Evolutionary conservation across 768 basidiomycete species (phyloP).

Genomic region (Pleurotus eryngii): DNA sequence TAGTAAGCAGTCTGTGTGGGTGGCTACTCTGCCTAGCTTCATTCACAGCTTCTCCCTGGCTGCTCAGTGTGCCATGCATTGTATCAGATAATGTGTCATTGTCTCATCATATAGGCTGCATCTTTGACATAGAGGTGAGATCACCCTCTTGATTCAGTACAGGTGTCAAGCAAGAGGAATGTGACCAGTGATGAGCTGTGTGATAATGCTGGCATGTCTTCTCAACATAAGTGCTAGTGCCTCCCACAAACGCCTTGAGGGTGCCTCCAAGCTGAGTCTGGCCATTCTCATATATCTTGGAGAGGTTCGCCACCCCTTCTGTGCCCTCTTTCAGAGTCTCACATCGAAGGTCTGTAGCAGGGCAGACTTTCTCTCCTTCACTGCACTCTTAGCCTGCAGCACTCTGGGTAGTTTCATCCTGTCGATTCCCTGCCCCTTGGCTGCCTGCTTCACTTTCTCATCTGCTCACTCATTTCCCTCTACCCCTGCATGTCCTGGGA

Average conservation of each 20-base stretch:
- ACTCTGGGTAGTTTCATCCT: neutral
- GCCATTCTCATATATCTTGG: neutral
- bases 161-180: slow-evolving; percentile 5
- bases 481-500: slow-evolving; percentile 21
- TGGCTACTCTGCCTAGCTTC: neutral
- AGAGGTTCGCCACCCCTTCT: slow-evolving; percentile 1
- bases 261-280: neutral
- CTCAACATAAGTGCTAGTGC: neutral
- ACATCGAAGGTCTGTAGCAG: neutral
- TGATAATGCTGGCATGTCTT: slow-evolving; percentile 1
- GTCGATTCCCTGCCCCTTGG: neutral
- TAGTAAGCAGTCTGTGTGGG: neutral
- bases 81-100: slow-evolving; percentile 4
- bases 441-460: slow-evolving; percentile 18
- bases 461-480: slow-evolving; percentile 24
- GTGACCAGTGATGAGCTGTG: slow-evolving; percentile 8
- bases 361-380: slow-evolving; percentile 1
- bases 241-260: neutral
- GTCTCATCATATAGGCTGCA: slow-evolving; percentile 1
- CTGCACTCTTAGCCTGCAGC: neutral
- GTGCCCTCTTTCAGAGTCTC: neutral
- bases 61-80: neutral
- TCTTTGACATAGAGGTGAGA: neutral
- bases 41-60: neutral
- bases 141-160: neutral